These are phyloP conservation scores for Sarcodon sp. DNA, from an alignment of 768 basidiomycete genomes.

Conservation along the genomic window DNA sequence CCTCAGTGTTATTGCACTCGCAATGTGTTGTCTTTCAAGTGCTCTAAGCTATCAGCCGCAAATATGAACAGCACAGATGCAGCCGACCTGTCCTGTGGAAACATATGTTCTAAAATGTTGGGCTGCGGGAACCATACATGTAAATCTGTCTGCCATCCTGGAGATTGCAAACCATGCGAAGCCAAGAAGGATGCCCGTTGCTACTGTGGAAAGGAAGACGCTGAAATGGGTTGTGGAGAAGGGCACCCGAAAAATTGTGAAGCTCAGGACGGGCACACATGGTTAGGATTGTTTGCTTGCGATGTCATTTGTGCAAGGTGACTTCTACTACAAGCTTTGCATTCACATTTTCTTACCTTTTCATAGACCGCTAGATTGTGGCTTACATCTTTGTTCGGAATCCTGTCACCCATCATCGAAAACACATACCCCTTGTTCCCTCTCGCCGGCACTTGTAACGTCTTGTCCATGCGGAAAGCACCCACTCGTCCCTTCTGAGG, in stretches of 20 bases:
- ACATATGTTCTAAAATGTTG: slow-evolving; percentile 30
- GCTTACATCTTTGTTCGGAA: slow-evolving; percentile 58
- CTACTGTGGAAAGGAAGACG: slow-evolving; percentile 67
- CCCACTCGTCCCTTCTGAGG: slow-evolving; percentile 27
- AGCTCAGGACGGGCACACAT: slow-evolving; percentile 26
- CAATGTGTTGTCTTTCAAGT: slow-evolving; percentile 42
- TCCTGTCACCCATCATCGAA: slow-evolving; percentile 67
- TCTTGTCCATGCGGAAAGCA: slow-evolving; percentile 79
- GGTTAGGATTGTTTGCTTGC: slow-evolving; percentile 63
- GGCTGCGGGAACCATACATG: slow-evolving; percentile 68
- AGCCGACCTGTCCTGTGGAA: slow-evolving; percentile 22
- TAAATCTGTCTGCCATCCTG: slow-evolving; percentile 58
- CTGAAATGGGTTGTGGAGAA: slow-evolving; percentile 53
- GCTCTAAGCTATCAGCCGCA: slow-evolving; percentile 28
- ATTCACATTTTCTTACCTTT: slow-evolving; percentile 1
- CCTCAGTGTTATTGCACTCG: slow-evolving; percentile 71
- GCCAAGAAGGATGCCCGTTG: slow-evolving; percentile 44
- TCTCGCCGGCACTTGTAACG: slow-evolving; percentile 50
- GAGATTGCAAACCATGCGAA: slow-evolving; percentile 55
- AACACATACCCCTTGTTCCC: slow-evolving; percentile 50
- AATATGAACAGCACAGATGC: slow-evolving; percentile 7
- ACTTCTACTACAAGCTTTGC: slow-evolving; percentile 4
- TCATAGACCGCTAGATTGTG: slow-evolving; percentile 62
- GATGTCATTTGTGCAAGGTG: slow-evolving; percentile 45
- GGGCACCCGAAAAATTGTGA: slow-evolving; percentile 30